Conservation (phyloP, 805 yeast genomes). For the Starmerella geochares region DNA sequence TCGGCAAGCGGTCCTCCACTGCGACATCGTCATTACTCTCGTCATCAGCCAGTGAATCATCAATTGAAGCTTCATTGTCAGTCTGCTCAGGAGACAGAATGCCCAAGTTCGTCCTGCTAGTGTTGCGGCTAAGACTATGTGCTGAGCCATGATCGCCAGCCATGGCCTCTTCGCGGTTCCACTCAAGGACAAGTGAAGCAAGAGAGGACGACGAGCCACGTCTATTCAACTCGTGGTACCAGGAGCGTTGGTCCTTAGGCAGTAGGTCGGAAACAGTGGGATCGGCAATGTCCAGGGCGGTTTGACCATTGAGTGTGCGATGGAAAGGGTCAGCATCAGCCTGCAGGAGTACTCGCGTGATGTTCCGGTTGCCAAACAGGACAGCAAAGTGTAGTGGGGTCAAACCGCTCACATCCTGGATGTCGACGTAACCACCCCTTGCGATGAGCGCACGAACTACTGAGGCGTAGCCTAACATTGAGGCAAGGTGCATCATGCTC, state of each 20-base stretch:
- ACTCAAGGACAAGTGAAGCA: constrained; percentile 12
- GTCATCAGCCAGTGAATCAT: background rate
- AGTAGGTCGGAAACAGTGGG: constrained; percentile 25
- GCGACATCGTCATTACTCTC: background rate
- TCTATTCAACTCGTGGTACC: constrained; percentile 24
- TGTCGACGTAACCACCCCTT: constrained; percentile 48
- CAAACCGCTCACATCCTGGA: constrained; percentile 66
- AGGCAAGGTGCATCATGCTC: constrained; percentile 76
- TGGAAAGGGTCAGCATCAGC: constrained; percentile 29
- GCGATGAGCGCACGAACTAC: constrained; percentile 55
- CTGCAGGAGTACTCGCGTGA: constrained; percentile 23
- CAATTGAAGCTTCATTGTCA: background rate
- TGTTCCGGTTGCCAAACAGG: constrained; percentile 56
- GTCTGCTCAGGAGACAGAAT: background rate
- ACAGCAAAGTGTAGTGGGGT: constrained; percentile 86
- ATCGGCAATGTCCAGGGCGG: constrained; percentile 33
- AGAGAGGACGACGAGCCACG: constrained; percentile 26
- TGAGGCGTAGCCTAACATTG: constrained; percentile 57
- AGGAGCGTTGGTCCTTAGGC: constrained; percentile 26
- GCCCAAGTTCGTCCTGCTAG: background rate
- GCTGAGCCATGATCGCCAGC: background rate
- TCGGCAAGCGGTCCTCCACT: constrained; percentile 7
- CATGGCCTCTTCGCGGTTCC: constrained; percentile 7
- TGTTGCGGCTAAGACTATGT: background rate
- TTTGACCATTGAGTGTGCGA: constrained; percentile 28